phyloP scores from a whole-genome alignment of 441 rosid species.

The Daphne laureola region DNA sequence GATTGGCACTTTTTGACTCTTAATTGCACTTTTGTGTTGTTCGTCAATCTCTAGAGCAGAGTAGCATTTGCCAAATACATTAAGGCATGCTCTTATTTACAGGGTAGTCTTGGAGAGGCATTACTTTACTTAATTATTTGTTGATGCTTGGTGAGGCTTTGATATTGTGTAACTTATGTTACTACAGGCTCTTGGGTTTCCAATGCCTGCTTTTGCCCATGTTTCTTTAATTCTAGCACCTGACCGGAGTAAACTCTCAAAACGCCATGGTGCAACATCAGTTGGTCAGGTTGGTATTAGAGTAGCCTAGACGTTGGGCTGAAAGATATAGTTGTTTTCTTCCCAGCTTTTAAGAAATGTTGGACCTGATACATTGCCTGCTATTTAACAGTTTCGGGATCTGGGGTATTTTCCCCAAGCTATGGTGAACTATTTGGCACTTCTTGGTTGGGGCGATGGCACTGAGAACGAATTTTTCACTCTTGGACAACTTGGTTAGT shows the following conservation, averaged over 20 bases:
- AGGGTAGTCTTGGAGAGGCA: constrained; percentile 37
- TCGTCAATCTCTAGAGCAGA: constrained; percentile 58
- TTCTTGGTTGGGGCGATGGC: constrained; percentile 97
- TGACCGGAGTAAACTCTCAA: constrained; percentile 88
- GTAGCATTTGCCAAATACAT: constrained; percentile 87
- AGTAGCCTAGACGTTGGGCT: constrained; percentile 3
- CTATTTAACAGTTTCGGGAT: constrained; percentile 61
- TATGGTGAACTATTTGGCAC: constrained; percentile 92
- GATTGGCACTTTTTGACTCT: background rate
- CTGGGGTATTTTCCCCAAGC: constrained; percentile 93
- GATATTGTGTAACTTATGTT: constrained; percentile 13
- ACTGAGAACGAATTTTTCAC: constrained; percentile 92
- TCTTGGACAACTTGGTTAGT: constrained; percentile 71
- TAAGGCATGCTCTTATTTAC: constrained; percentile 86
- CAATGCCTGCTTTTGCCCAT: constrained; percentile 88
- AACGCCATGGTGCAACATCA: constrained; percentile 95
- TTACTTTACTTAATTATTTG: background rate
- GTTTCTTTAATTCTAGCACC: constrained; percentile 96
- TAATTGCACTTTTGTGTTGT: constrained; percentile 9
- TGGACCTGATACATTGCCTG: constrained; percentile 6
- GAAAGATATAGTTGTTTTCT: constrained; percentile 1
- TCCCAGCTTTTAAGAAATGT: background rate
- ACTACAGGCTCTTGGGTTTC: constrained; percentile 78
- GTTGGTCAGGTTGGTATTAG: constrained; percentile 73
- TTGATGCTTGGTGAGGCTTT: constrained; percentile 12